phyloP scores from a whole-genome alignment of 805 yeast genomes.

The Maudiozyma bulderi region DNA sequence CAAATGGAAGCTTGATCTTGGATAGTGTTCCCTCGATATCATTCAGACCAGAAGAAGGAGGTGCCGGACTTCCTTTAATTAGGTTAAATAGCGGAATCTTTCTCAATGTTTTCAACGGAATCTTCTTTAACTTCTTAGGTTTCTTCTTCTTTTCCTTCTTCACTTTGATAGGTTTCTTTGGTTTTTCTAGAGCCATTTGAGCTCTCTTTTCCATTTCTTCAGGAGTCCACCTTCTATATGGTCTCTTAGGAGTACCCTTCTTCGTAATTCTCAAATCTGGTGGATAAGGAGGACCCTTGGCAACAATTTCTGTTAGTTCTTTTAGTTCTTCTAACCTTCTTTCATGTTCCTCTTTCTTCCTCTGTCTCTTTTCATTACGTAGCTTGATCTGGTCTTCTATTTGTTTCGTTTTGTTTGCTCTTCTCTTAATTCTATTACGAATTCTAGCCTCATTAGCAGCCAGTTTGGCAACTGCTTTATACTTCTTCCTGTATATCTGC shows the following conservation, averaged over 20 bases:
- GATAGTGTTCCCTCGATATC: slow-evolving; percentile 19
- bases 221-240: slow-evolving; percentile 26
- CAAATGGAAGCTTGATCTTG: slow-evolving; percentile 4
- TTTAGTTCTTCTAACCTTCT: slow-evolving; percentile 18
- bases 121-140: slow-evolving; percentile 14
- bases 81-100: slow-evolving; percentile 24
- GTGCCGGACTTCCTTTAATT: slow-evolving; percentile 6
- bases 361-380: slow-evolving; percentile 16
- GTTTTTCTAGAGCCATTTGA: slow-evolving; percentile 10
- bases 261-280: slow-evolving; percentile 23
- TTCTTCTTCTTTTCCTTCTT: slow-evolving; percentile 17
- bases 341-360: slow-evolving; percentile 15
- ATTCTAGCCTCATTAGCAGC: slow-evolving; percentile 25
- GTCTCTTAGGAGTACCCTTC: slow-evolving; percentile 27
- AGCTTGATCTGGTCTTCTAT: slow-evolving; percentile 9
- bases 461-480: slow-evolving; percentile 14
- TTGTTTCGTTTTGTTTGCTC: slow-evolving; percentile 8
- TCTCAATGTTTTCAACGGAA: slow-evolving; percentile 19
- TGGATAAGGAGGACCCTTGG: slow-evolving; percentile 29
- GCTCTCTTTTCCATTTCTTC: slow-evolving; percentile 25
- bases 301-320: slow-evolving; percentile 24
- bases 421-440: slow-evolving; percentile 15
- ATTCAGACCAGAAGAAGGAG: slow-evolving; percentile 6
- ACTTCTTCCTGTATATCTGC: slow-evolving; percentile 15
- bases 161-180: slow-evolving; percentile 12